Percentiles rank a stretch among this genome's conserved stretches.
Conservation (phyloP, 2,329 filamentous ascomycete species). For the Diaporthe australafricana region DNA sequence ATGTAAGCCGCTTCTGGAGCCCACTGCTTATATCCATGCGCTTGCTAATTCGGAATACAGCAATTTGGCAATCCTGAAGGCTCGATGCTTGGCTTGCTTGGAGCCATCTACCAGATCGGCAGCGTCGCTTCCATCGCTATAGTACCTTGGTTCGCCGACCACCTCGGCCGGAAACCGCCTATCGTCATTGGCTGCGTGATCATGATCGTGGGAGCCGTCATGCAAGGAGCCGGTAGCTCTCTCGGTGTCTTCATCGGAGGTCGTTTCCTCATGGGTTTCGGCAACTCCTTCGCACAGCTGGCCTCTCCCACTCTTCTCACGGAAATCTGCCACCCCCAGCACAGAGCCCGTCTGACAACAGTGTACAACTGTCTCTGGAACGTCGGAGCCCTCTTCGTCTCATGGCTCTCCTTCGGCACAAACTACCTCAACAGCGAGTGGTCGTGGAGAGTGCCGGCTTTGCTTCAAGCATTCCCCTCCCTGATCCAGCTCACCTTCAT, state of each 20-base stretch:
- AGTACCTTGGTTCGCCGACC: conserved; percentile 66
- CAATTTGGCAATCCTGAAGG: conserved; percentile 61
- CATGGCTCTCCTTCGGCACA: conserved; percentile 63
- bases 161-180: conserved; percentile 62
- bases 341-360: conserved; percentile 61
- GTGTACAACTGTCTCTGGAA: conserved; percentile 69
- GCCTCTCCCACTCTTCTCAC: conserved; percentile 64
- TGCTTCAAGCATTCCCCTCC: conserved; percentile 61
- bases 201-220: conserved; percentile 66
- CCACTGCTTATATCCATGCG: too few relatives aligned
- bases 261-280: conserved; percentile 68
- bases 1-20: conserved; percentile 27
- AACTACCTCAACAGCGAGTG: conserved; percentile 58
- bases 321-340: conserved; percentile 64
- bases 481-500: conserved; percentile 62
- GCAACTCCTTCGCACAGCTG: conserved; percentile 64
- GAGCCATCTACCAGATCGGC: conserved; percentile 70
- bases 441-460: conserved; percentile 63
- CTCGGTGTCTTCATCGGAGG: conserved; percentile 64
- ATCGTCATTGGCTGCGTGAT: conserved; percentile 66
- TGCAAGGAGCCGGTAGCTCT: conserved; percentile 64
- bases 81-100: conserved; percentile 62
- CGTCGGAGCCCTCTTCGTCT: conserved; percentile 58
- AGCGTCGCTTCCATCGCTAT: conserved; percentile 67
- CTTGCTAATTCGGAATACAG: not conserved